Conservation (phyloP, 1,284 basidiomycete genomes). For the Rhodotorula sp. region DNA sequence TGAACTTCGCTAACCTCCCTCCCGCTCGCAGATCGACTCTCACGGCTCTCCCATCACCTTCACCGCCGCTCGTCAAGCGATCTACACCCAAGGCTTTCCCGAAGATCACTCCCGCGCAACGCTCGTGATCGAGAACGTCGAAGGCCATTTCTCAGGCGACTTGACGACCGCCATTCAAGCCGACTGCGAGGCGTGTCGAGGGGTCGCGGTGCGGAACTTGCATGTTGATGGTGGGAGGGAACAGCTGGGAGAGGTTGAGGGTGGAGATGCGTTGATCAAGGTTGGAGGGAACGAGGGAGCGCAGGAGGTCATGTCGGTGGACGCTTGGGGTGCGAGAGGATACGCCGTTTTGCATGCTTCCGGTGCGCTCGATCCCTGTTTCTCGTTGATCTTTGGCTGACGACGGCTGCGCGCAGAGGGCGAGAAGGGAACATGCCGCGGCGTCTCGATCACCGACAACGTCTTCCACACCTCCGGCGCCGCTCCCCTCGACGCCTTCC, state of each 20-base stretch:
- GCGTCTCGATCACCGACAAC: slow-evolving; percentile 27
- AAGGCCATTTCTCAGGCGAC: slow-evolving; percentile 23
- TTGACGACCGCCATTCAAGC: slow-evolving; percentile 34
- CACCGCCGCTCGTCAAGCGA: slow-evolving; percentile 28
- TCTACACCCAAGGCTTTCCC: slow-evolving; percentile 27
- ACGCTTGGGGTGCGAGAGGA: slow-evolving; percentile 34
- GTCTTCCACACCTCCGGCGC: slow-evolving; percentile 33
- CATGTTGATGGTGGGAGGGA: slow-evolving; percentile 35
- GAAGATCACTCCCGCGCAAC: slow-evolving; percentile 34
- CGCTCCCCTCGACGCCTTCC: slow-evolving; percentile 34
- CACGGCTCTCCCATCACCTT: slow-evolving; percentile 30
- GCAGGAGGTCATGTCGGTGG: slow-evolving; percentile 23
- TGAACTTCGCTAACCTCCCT: not conserved
- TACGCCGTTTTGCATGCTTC: slow-evolving; percentile 32
- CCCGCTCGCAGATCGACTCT: slow-evolving; percentile 18
- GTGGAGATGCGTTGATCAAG: slow-evolving; percentile 31
- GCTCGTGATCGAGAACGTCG: slow-evolving; percentile 23
- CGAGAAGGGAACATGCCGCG: slow-evolving; percentile 18
- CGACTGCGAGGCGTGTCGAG: slow-evolving; percentile 19
- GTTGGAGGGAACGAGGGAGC: slow-evolving; percentile 27
- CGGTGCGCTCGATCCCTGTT: slow-evolving; percentile 9
- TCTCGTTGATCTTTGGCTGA: not conserved
- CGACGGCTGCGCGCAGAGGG: slow-evolving; percentile 12
- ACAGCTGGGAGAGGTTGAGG: slow-evolving; percentile 27
- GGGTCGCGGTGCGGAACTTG: slow-evolving; percentile 15